Evolutionary conservation across 805 yeast species (phyloP).

Genomic region (Candida easanensis): DNA sequence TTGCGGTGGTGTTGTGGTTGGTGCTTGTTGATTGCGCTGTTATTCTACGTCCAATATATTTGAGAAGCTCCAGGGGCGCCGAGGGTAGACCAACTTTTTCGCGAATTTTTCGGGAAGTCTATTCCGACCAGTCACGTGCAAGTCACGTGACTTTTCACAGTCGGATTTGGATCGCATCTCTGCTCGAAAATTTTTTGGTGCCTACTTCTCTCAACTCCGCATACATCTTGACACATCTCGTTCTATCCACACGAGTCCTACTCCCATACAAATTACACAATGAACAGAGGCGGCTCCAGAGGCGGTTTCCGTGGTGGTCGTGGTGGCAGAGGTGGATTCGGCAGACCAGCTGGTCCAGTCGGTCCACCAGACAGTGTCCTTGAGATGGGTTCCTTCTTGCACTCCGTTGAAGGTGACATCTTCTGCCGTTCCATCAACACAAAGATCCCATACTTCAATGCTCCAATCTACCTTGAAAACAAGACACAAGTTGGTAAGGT

Average conservation of each 20-base stretch:
- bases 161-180: neutral
- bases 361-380: slow-evolving; percentile 96
- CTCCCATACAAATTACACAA: slow-evolving; percentile 7
- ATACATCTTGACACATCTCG: slow-evolving; percentile 7
- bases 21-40: no score
- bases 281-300: slow-evolving; percentile 43
- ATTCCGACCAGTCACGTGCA: no score
- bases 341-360: slow-evolving; percentile 71
- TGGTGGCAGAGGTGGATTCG: slow-evolving; percentile 52
- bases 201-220: slow-evolving; percentile 7
- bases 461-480: slow-evolving; percentile 95
- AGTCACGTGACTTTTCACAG: neutral
- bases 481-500: slow-evolving; percentile 96
- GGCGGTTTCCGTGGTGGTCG: slow-evolving; percentile 64
- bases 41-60: no score
- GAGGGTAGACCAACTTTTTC: no score
- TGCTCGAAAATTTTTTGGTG: slow-evolving; percentile 13
- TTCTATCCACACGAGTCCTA: neutral
- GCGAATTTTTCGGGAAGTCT: no score
- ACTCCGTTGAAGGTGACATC: slow-evolving; percentile 94
- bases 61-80: no score
- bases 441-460: slow-evolving; percentile 96
- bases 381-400: slow-evolving; percentile 92
- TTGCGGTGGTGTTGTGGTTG: no score
- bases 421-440: slow-evolving; percentile 94